Evolutionary conservation across 164 flowering plant genomes (phyloP).

Genomic region (Kingdonia uniflora): DNA sequence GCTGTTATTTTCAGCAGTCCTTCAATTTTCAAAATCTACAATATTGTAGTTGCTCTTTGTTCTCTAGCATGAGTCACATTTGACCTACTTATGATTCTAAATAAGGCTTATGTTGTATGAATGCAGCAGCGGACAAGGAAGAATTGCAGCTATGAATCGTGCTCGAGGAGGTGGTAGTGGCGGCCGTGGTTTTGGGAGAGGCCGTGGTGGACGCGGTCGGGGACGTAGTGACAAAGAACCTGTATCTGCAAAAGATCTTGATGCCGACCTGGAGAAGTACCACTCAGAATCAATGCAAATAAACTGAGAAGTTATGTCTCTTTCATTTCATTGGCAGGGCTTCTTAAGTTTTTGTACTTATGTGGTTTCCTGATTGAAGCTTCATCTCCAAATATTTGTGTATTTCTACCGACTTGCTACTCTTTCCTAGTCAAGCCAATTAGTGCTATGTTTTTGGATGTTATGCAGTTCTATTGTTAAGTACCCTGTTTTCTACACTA

Average conservation of each 20-base stretch:
- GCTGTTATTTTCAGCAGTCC: too few relatives aligned
- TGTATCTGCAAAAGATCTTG: constrained; percentile 50
- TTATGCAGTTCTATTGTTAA: too few relatives aligned
- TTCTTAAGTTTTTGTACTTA: constrained; percentile 3
- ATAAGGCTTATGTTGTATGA: neutral
- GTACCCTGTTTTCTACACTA: too few relatives aligned
- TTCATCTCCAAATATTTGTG: constrained; percentile 9
- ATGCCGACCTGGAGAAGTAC: constrained; percentile 64
- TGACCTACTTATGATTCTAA: too few relatives aligned
- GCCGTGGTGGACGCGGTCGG: constrained; percentile 31
- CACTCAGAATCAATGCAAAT: constrained; percentile 60
- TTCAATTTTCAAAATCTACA: too few relatives aligned
- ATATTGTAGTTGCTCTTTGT: too few relatives aligned
- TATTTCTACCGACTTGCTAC: constrained; percentile 4
- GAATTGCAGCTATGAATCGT: constrained; percentile 40
- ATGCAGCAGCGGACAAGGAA: constrained; percentile 47
- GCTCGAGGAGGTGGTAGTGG: constrained; percentile 36
- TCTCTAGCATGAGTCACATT: too few relatives aligned
- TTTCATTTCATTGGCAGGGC: constrained; percentile 4
- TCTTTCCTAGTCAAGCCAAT: neutral
- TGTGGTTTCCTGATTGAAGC: constrained; percentile 8
- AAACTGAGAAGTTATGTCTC: constrained; percentile 18
- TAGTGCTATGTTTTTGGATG: too few relatives aligned
- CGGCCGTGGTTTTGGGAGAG: constrained; percentile 33
- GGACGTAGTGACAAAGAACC: constrained; percentile 42